Evolutionary conservation across 768 basidiomycete species (phyloP).

Genomic region (Tephrocybe sp.): DNA sequence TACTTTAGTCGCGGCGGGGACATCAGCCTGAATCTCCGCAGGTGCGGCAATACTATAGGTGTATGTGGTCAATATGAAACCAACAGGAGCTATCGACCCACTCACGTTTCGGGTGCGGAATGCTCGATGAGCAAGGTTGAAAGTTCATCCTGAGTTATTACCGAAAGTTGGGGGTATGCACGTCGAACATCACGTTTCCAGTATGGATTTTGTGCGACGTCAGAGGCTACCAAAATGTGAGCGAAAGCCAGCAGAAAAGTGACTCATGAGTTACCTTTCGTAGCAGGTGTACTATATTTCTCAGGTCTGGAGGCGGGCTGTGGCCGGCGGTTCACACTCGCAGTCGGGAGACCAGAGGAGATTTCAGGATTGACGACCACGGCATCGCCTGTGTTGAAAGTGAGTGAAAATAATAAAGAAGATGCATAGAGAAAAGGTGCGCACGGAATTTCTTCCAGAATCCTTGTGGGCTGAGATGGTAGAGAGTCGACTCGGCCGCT

Average conservation of each 20-base stretch:
- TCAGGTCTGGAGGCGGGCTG: constrained; percentile 89
- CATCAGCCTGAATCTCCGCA: constrained; percentile 39
- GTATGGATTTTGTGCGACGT: constrained; percentile 88
- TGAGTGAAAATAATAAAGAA: constrained; percentile 2
- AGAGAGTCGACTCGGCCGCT: constrained; percentile 84
- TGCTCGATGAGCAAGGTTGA: constrained; percentile 82
- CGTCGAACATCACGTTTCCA: constrained; percentile 96
- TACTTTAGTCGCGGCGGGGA: constrained; percentile 43
- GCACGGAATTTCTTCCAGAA: constrained; percentile 98
- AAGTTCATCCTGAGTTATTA: constrained; percentile 82
- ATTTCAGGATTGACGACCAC: constrained; percentile 88
- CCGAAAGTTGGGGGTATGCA: constrained; percentile 88
- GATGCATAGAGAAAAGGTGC: background rate
- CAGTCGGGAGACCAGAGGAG: constrained; percentile 84
- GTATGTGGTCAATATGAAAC: background rate
- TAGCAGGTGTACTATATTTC: constrained; percentile 83
- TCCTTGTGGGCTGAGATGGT: constrained; percentile 85
- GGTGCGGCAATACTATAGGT: constrained; percentile 54
- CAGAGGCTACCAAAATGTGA: constrained; percentile 52
- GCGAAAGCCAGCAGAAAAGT: background rate
- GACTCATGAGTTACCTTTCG: constrained; percentile 57
- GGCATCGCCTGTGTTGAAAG: constrained; percentile 62
- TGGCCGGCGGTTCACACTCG: constrained; percentile 73
- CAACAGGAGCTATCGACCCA: constrained; percentile 13
- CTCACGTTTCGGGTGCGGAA: constrained; percentile 65